Percentiles rank a stretch among this genome's conserved stretches.
Evolutionary conservation across 140 eudicot genomes (phyloP).

Genomic region (Stevia rebaudiana): DNA sequence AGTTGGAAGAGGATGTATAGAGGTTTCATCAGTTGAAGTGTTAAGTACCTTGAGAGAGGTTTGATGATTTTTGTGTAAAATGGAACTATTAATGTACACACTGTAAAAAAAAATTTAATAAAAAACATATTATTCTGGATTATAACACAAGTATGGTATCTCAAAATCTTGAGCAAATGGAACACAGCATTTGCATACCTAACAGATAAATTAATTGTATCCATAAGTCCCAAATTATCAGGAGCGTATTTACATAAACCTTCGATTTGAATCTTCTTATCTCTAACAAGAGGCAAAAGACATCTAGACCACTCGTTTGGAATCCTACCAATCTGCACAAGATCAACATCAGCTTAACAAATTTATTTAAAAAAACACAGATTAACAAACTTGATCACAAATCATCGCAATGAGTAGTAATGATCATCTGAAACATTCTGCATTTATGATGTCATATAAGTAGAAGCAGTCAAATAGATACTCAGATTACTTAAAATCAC

Average conservation of each 20-base stretch:
- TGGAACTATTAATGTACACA: slow-evolving; percentile 75
- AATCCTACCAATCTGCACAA: slow-evolving; percentile 81
- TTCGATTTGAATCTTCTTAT: slow-evolving; percentile 63
- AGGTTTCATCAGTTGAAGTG: slow-evolving; percentile 52
- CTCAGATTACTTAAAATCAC: neutral
- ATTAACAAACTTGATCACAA: neutral
- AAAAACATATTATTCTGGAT: slow-evolving; percentile 9
- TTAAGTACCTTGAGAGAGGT: slow-evolving; percentile 59
- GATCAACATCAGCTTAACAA: slow-evolving; percentile 5
- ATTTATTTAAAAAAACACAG: neutral
- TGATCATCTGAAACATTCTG: neutral
- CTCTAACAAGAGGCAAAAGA: slow-evolving; percentile 83
- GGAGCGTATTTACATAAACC: slow-evolving; percentile 93
- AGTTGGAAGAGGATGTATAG: slow-evolving; percentile 79
- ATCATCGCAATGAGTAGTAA: neutral
- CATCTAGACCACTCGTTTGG: slow-evolving; percentile 98
- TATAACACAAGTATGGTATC: neutral
- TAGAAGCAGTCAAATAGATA: neutral
- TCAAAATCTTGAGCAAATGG: neutral
- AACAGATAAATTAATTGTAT: slow-evolving; percentile 54
- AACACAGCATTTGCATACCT: slow-evolving; percentile 44
- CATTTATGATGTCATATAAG: neutral
- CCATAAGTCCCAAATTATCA: slow-evolving; percentile 69
- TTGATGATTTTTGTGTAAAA: slow-evolving; percentile 63
- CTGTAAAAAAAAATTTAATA: slow-evolving; percentile 45